Conservation (phyloP, 1,139 yeast species). For the Zhuliangozyma parablackwelliae region DNA sequence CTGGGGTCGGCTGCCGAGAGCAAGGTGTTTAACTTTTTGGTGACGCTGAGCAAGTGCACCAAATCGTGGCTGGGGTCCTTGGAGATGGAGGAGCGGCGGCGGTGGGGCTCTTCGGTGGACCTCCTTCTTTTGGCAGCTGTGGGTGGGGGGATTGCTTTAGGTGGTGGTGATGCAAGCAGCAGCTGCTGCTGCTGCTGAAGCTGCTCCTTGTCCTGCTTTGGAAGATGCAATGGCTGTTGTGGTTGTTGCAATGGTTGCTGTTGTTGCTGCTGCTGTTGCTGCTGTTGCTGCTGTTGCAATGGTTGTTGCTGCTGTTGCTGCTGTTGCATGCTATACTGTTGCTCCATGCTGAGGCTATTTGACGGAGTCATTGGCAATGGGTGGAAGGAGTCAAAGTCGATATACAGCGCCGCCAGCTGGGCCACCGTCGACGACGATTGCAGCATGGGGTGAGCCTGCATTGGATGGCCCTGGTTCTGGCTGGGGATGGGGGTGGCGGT, state of each 20-base stretch:
- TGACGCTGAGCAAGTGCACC: slow-evolving; percentile 30
- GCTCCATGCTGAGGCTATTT: neutral
- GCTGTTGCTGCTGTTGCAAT: too few species aligned
- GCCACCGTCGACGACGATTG: neutral
- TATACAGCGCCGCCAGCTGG: neutral
- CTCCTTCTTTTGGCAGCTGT: slow-evolving; percentile 4
- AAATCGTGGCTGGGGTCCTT: slow-evolving; percentile 19
- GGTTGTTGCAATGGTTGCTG: too few species aligned
- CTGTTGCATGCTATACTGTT: too few species aligned
- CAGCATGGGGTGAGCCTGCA: neutral
- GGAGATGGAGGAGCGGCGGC: slow-evolving; percentile 1
- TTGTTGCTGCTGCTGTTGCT: too few species aligned
- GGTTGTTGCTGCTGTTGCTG: too few species aligned
- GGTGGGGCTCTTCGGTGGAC: slow-evolving; percentile 1
- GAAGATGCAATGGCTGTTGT: too few species aligned
- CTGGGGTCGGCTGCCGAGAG: slow-evolving; percentile 14
- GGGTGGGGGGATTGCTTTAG: slow-evolving; percentile 3
- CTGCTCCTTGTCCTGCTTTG: too few species aligned
- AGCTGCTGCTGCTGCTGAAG: too few species aligned
- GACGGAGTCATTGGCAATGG: slow-evolving; percentile 2
- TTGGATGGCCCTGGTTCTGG: slow-evolving; percentile 1
- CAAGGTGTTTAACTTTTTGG: slow-evolving; percentile 25
- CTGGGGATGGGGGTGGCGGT: slow-evolving; percentile 1
- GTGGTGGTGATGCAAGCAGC: neutral
- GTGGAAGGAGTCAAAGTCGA: neutral